Evolutionary conservation across 2,329 filamentous ascomycete genomes (phyloP).

Genomic region (Gremmenia infestans): DNA sequence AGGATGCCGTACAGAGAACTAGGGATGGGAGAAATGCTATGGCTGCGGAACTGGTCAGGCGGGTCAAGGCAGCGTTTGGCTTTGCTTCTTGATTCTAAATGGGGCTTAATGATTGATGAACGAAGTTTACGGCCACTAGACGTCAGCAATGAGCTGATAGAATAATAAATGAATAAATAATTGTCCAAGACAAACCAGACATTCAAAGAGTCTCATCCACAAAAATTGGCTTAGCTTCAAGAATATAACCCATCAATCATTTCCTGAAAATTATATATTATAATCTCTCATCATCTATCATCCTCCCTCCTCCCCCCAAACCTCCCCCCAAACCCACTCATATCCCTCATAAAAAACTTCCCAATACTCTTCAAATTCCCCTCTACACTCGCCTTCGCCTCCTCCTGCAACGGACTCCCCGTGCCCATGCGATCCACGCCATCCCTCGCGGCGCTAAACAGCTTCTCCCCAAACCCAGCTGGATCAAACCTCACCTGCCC

Average conservation of each 20-base stretch:
- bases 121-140: neutral
- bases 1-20: constrained; percentile 62
- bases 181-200: too few species aligned
- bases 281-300: neutral
- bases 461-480: constrained; percentile 74
- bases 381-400: constrained; percentile 69
- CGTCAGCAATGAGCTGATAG: neutral
- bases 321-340: constrained; percentile 70
- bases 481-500: constrained; percentile 68
- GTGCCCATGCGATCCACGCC: constrained; percentile 70
- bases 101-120: neutral
- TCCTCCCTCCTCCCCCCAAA: constrained; percentile 26
- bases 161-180: too few species aligned
- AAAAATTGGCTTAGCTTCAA: too few species aligned
- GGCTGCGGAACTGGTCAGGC: constrained; percentile 54
- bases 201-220: too few species aligned
- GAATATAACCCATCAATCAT: too few species aligned
- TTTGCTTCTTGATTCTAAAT: neutral
- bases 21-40: constrained; percentile 57
- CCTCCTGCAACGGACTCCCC: constrained; percentile 32
- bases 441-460: constrained; percentile 83
- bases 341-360: constrained; percentile 90
- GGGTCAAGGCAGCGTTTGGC: constrained; percentile 42
- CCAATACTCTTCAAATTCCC: constrained; percentile 94
- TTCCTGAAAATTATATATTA: too few species aligned